Conservation (phyloP, 129 eudicot species). For the Helianthus tuberosus region DNA sequence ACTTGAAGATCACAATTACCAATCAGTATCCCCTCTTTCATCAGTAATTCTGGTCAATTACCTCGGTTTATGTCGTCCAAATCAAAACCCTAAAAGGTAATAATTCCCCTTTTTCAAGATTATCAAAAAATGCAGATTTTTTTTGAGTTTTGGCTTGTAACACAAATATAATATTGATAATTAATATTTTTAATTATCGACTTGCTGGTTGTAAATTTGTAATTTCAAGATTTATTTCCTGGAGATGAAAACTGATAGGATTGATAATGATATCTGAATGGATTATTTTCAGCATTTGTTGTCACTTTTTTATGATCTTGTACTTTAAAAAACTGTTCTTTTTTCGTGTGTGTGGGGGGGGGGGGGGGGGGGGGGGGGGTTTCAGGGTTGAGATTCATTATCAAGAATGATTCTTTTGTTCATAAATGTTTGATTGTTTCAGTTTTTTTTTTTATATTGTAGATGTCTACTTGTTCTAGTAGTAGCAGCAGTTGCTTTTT, state of each 20-base stretch:
- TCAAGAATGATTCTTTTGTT: slow-evolving; percentile 12
- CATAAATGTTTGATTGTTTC: slow-evolving; percentile 6
- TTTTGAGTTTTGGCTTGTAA: no score
- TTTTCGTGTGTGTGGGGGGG: no score
- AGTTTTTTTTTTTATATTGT: background rate
- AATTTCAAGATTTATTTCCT: no score
- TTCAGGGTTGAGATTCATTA: background rate
- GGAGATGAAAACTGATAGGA: no score
- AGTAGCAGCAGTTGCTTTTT: slow-evolving; percentile 51
- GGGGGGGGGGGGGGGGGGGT: background rate
- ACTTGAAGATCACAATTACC: background rate
- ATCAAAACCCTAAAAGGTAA: slow-evolving; percentile 31
- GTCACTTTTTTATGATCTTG: no score
- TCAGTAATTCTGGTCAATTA: slow-evolving; percentile 1
- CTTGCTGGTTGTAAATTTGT: no score
- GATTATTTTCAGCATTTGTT: no score
- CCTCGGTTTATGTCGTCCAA: slow-evolving; percentile 1
- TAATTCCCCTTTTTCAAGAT: background rate
- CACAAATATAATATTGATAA: no score
- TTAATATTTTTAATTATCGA: no score
- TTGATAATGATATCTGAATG: background rate
- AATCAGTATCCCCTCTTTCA: slow-evolving; percentile 3
- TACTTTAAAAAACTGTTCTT: background rate
- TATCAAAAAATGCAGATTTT: background rate
- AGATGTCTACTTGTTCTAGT: slow-evolving; percentile 74